Evolutionary conservation across 164 flowering plant genomes (phyloP).

Genomic region (Stephania cephalantha): DNA sequence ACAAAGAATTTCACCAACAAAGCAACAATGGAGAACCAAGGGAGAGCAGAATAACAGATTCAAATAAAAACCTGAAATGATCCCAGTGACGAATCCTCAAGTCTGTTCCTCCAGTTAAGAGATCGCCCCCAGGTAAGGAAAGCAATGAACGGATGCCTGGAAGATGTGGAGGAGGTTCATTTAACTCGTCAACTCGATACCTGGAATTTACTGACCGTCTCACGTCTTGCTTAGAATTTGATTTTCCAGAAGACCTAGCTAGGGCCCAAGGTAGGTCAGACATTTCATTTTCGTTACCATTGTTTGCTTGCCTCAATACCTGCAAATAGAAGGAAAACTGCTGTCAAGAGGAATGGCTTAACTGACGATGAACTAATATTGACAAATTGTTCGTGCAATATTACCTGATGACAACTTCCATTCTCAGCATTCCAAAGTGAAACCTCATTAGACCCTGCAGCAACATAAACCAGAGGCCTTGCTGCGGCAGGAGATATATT

Average conservation of each 20-base stretch:
- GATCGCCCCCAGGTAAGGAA: slow-evolving; percentile 93
- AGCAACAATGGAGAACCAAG: neutral
- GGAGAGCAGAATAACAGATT: neutral
- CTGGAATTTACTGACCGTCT: slow-evolving; percentile 49
- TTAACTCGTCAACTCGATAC: slow-evolving; percentile 80
- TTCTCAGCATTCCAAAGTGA: slow-evolving; percentile 99
- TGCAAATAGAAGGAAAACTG: slow-evolving; percentile 24
- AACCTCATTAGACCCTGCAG: slow-evolving; percentile 95
- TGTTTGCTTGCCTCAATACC: slow-evolving; percentile 64
- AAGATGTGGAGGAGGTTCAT: slow-evolving; percentile 74
- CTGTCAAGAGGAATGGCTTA: neutral
- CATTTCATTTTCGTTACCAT: slow-evolving; percentile 51
- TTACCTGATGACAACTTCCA: slow-evolving; percentile 97
- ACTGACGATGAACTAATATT: neutral
- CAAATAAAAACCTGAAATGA: slow-evolving; percentile 56
- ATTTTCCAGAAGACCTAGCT: slow-evolving; percentile 53
- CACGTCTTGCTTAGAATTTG: slow-evolving; percentile 46
- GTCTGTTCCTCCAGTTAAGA: slow-evolving; percentile 59
- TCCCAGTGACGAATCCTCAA: slow-evolving; percentile 66
- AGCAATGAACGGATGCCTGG: slow-evolving; percentile 89
- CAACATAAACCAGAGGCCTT: slow-evolving; percentile 92
- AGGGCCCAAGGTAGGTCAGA: slow-evolving; percentile 79
- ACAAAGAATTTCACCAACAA: slow-evolving; percentile 5
- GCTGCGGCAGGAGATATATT: slow-evolving; percentile 43
- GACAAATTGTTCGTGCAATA: neutral